Evolutionary conservation across 306 rosid species (phyloP), one percentile per base, ranked within the genome.

Genomic region (Dalbergia cultrata): DNA sequence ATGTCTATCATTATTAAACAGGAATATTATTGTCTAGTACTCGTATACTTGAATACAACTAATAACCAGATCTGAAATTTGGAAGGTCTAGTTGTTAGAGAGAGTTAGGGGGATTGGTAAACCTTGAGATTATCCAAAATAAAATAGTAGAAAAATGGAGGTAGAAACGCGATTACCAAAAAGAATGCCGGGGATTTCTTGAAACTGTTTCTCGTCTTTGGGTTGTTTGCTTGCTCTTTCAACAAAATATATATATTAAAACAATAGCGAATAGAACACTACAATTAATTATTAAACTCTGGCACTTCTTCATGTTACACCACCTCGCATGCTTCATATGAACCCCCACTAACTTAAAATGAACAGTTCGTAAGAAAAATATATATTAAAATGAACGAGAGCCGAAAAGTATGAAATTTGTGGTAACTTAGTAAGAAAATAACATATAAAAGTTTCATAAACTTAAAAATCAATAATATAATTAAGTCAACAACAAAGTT

Each of bases 151-250:
- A 49, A 57, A 54, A 66, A 58, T 6, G 73, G 79, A 81, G 69
- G 85, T 82, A 57, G 66, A 83, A 59, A 33, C 83, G 83, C 75
- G 37, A 59, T 70, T 71, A 58, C 88, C 90, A 9, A 83, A 83
- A 70, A 80, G 84, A 85, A 85, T 72, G 92, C 89, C 89, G 83
- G 82, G 56, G 57, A 72, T 83, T 81, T 64, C 63, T 81, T 67
- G 13, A 57, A 33, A 75, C 64, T 47, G 71, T 60, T 50, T 75
- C 47, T 35, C 34, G 44, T 14, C 7, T 39, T 18, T 34, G 41
- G 47, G 47, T 9, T 43, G 47, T 43, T 14, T 62, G 44, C 6
- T 70, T 17, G 19, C 2, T 73, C 13, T 16, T 64, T 43, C 57
- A 21, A 13, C 10, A 53, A 33, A 9, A 35, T 53, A n/a, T n/a